Percentiles rank a stretch among this genome's conserved stretches.
Conservation (phyloP, 208 protist species). For the Leishmania guyanensis region DNA sequence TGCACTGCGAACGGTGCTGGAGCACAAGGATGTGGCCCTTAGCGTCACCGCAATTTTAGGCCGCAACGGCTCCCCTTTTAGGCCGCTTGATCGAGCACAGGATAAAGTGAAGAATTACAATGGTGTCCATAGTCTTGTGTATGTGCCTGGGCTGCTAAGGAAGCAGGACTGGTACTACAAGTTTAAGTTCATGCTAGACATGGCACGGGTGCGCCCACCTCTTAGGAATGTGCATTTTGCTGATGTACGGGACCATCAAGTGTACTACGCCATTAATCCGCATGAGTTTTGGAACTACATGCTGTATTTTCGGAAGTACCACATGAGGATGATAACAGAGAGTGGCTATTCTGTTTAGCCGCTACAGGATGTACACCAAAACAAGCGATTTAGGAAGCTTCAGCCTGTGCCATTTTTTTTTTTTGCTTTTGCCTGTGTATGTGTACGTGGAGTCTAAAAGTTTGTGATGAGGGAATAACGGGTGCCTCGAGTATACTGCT, state of each 20-base stretch:
- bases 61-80: slow-evolving; percentile 70
- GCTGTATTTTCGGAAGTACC: slow-evolving; percentile 84
- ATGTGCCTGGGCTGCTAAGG: slow-evolving; percentile 73
- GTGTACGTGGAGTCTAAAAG: background rate
- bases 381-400: background rate
- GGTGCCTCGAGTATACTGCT: background rate
- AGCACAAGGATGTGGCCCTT: slow-evolving; percentile 71
- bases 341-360: slow-evolving; percentile 32
- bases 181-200: slow-evolving; percentile 91
- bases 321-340: slow-evolving; percentile 80
- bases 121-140: slow-evolving; percentile 82
- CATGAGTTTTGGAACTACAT: slow-evolving; percentile 92
- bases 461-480: background rate
- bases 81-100: slow-evolving; percentile 68
- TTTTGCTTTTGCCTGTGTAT: slow-evolving; percentile 10
- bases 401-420: background rate
- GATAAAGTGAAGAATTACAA: slow-evolving; percentile 83
- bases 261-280: slow-evolving; percentile 90
- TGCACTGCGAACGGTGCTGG: slow-evolving; percentile 73
- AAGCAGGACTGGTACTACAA: slow-evolving; percentile 92
- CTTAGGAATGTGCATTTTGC: slow-evolving; percentile 87
- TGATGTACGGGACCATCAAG: slow-evolving; percentile 85
- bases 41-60: slow-evolving; percentile 85
- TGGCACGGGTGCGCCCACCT: slow-evolving; percentile 69
- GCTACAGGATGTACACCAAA: background rate